phyloP scores from a whole-genome alignment of 2,329 filamentous ascomycete species.

The Cryphonectria nitschkei region DNA sequence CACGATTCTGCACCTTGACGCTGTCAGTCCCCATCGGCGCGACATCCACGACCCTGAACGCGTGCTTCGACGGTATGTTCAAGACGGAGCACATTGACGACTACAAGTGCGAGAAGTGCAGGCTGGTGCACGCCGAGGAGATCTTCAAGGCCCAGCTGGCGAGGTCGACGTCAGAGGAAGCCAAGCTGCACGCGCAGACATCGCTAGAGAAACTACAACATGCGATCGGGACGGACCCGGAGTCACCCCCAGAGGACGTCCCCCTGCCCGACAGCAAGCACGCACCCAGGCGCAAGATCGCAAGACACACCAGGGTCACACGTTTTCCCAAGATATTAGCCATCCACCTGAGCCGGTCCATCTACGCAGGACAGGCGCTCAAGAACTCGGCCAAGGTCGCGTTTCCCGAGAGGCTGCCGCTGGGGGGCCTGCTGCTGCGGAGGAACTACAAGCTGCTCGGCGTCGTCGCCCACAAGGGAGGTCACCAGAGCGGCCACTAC shows the following conservation, averaged over 20 bases:
- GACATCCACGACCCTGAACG: constrained; percentile 77
- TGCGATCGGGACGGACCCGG: constrained; percentile 80
- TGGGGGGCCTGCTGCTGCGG: constrained; percentile 78
- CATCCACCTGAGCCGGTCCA: constrained; percentile 89
- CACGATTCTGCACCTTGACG: constrained; percentile 89
- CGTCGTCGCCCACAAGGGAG: constrained; percentile 92
- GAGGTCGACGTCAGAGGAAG: constrained; percentile 56
- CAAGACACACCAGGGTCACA: constrained; percentile 85
- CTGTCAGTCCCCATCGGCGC: constrained; percentile 84
- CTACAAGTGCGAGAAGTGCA: constrained; percentile 93
- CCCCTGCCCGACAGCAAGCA: constrained; percentile 72
- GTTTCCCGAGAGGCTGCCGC: constrained; percentile 83
- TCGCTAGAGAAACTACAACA: constrained; percentile 68
- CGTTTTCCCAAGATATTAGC: constrained; percentile 87
- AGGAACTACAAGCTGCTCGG: constrained; percentile 83
- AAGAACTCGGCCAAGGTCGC: constrained; percentile 95
- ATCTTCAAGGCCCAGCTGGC: constrained; percentile 63
- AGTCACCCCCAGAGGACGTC: constrained; percentile 73
- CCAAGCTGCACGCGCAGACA: constrained; percentile 54
- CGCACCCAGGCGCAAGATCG: constrained; percentile 82
- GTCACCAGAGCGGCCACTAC: constrained; percentile 95
- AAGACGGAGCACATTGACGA: constrained; percentile 97
- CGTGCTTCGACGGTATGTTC: constrained; percentile 91
- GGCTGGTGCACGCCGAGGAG: constrained; percentile 77
- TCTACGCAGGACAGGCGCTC: constrained; percentile 78